These are phyloP conservation scores for Eudorina sp. DNA, from an alignment of 139 green algal genomes.

Conservation along the genomic window DNA sequence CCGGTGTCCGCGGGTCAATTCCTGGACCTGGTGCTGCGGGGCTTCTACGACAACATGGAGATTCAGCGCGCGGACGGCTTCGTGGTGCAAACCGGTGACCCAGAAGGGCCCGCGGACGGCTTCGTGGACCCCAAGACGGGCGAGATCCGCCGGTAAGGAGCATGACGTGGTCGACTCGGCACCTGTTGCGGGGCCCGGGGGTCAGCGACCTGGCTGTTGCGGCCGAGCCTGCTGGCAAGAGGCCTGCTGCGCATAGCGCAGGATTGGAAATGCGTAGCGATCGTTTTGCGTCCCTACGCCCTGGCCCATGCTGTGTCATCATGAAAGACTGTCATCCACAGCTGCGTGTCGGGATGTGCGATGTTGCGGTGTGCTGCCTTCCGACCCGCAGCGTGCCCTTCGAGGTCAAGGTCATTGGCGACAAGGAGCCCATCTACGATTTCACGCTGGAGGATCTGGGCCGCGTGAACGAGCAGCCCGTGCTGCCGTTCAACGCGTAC, in stretches of 20 bases:
- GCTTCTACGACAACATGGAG: slow-evolving; percentile 98
- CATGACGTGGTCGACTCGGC: too few relatives aligned
- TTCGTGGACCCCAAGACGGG: slow-evolving; percentile 74
- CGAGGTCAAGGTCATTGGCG: slow-evolving; percentile 89
- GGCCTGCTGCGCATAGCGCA: too few relatives aligned
- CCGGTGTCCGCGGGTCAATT: slow-evolving; percentile 95
- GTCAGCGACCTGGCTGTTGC: too few relatives aligned
- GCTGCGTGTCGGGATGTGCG: too few relatives aligned
- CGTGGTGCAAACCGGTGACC: slow-evolving; percentile 98
- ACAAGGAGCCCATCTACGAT: slow-evolving; percentile 97
- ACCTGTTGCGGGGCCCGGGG: too few relatives aligned
- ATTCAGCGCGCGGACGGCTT: slow-evolving; percentile 97
- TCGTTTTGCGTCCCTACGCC: too few relatives aligned
- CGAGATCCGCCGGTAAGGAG: slow-evolving; percentile 66
- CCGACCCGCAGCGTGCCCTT: slow-evolving; percentile 92
- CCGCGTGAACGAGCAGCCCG: slow-evolving; percentile 88
- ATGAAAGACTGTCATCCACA: too few relatives aligned
- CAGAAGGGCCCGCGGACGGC: slow-evolving; percentile 69
- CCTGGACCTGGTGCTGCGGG: slow-evolving; percentile 90
- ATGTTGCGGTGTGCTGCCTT: too few relatives aligned
- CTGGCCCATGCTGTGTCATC: too few relatives aligned
- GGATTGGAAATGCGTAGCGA: too few relatives aligned
- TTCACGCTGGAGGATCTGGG: slow-evolving; percentile 95
- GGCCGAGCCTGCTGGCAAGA: too few relatives aligned
- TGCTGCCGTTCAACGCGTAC: slow-evolving; percentile 99